These are phyloP conservation scores for Pisolithus microcarpus DNA, from an alignment of 768 basidiomycete genomes.

Conservation along the genomic window DNA sequence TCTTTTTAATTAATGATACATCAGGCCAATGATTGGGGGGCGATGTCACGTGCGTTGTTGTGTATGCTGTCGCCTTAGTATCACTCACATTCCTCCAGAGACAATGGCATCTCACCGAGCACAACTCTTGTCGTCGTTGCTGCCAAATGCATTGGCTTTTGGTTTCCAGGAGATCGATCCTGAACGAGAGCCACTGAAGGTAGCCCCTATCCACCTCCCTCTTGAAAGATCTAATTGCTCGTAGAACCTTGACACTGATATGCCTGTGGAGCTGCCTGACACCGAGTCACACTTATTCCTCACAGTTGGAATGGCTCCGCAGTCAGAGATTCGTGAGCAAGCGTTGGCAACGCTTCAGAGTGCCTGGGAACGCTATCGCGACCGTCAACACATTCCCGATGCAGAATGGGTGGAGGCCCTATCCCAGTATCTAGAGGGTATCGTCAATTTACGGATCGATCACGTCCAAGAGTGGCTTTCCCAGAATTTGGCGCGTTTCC, in stretches of 20 bases:
- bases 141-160: constrained; percentile 38
- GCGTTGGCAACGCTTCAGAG: constrained; percentile 9
- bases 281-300: constrained; percentile 27
- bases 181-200: constrained; percentile 41
- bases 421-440: constrained; percentile 25
- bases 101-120: constrained; percentile 37
- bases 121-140: constrained; percentile 30
- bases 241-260: constrained; percentile 44
- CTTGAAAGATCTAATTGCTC: neutral
- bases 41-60: constrained; percentile 41
- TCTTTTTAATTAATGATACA: neutral
- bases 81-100: constrained; percentile 20
- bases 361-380: constrained; percentile 20
- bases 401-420: constrained; percentile 32
- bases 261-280: constrained; percentile 28
- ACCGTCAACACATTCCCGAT: constrained; percentile 28
- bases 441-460: constrained; percentile 34
- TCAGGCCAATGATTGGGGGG: constrained; percentile 55
- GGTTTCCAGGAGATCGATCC: constrained; percentile 38
- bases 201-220: constrained; percentile 8
- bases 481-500: constrained; percentile 39
- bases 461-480: constrained; percentile 43
- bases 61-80: too few species aligned
- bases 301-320: neutral
- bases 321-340: constrained; percentile 2